Evolutionary conservation across 345 rosid species (phyloP), one percentile per base, ranked within the genome.

Genomic region (Nasturtium officinale): DNA sequence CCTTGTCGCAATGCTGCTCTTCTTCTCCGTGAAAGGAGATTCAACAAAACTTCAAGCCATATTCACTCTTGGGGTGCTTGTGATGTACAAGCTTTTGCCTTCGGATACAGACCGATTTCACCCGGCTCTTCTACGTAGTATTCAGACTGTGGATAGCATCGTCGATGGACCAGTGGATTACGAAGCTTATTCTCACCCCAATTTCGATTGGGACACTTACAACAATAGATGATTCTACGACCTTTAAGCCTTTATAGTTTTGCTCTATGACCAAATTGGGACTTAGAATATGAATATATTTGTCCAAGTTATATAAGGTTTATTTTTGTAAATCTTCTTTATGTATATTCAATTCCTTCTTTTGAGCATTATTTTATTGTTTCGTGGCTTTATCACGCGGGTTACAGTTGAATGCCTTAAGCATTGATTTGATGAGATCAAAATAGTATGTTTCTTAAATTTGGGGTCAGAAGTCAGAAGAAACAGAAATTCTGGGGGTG

Each of bases 41-140:
- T 87, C 96, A 29, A 88, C 84, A 4, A 95, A 90, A 90, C 88
- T 95, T 79, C 99, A 95, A 82, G 99, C 99, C 60, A 89, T 91
- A 76, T 88, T 95, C 80, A 89, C 96, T 1, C 96, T 95, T 26
- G 97, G 96, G 20, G 73, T 91, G 73, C 75, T 91, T 63, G 89
- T 95, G 48, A 78, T 88, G 82, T 90, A 89, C 85, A 95, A 91
- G 82, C 77, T 95, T 47, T 71, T 95, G 75, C 99, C 97, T 74
- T 86, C 92, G 7, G 88, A 87, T 74, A 79, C 73, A 40, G 90
- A 88, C 64, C 69, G 82, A 66, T 85, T 79, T 73, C 92, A 84
- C 3, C 87, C 93, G n/a, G 86, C 87, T 38, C 82, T 90, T 28
- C 82, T 95, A 72, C 85, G 88, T 71, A 89, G 87, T 45, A 76